Evolutionary conservation across 83 land plant genomes (phyloP), one percentile per base, ranked within the genome.

Genomic region (Picea abies): DNA sequence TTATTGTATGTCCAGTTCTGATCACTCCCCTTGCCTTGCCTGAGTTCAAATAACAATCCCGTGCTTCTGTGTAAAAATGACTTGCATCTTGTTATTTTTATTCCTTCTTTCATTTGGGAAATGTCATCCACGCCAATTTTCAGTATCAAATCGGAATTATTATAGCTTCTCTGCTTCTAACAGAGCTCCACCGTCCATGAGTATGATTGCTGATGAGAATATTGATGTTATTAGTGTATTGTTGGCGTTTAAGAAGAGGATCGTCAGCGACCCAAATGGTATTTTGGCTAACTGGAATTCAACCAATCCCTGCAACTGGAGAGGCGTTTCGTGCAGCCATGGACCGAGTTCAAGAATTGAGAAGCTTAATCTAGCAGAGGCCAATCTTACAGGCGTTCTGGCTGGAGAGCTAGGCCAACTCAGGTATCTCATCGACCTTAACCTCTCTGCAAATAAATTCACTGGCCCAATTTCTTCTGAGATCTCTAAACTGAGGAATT

Each of bases 391-490:
- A 44, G 79, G 87, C 2, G 63, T 69, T n/a, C 75, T 93, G 66
- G 90, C 92, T 0, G 17, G 25, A 14, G 86, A 61, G 12, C 20
- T 93, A 35, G 78, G 82, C 0, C 73, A 47, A n/a, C 84, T 89
- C 23, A 16, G 85, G 7, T 22, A 29, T 29, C 86, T 93, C 35
- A 41, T 1, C 3, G 47, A 83, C 29, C 85, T 93, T 17, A 5
- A 12, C 25, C 86, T 93, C 6, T 87, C 78, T 63, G 87, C 85
- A 0, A 93, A 93, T 78, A 26, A 58, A 25, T 60, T 93, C 22
- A 81, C 90, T 1, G 92, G 95, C n/a, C 52, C 49, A 14, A 73
- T 93, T 62, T 90, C 94, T 5, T 25, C 63, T 1, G 35, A 83
- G 4, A 83, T 90, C 10, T 26, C 41, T 17, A 81, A 76, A 1